phyloP scores from a whole-genome alignment of 164 flowering plant genomes.

The Sedum album region DNA sequence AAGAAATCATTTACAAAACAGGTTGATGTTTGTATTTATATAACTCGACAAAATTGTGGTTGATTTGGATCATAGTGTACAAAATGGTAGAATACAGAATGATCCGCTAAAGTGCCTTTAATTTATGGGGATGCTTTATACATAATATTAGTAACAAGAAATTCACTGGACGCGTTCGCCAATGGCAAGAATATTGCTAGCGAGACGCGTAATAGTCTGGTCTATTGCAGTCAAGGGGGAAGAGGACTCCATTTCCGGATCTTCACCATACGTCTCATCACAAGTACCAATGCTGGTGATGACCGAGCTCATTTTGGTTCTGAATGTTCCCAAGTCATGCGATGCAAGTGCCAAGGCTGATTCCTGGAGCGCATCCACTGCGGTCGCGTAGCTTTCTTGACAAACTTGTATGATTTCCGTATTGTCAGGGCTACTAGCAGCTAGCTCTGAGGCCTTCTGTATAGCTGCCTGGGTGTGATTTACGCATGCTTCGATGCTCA shows the following conservation, averaged over 20 bases:
- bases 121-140: too few species aligned
- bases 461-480: slow-evolving; percentile 10
- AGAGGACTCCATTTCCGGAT: not conserved
- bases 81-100: too few species aligned
- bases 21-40: too few species aligned
- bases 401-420: not conserved
- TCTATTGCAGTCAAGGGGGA: not conserved
- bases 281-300: slow-evolving; percentile 1
- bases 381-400: not conserved
- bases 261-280: slow-evolving; percentile 5
- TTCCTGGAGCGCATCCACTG: not conserved
- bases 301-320: slow-evolving; percentile 6
- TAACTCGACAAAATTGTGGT: too few species aligned
- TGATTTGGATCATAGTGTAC: too few species aligned
- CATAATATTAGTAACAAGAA: too few species aligned
- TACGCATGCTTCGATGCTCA: not conserved
- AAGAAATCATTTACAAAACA: too few species aligned
- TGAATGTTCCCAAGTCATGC: not conserved
- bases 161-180: not conserved
- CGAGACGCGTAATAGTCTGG: slow-evolving; percentile 1
- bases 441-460: not conserved
- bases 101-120: too few species aligned
- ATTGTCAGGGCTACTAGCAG: not conserved
- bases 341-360: slow-evolving; percentile 1
- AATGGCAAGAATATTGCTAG: not conserved